phyloP scores from a whole-genome alignment of 306 rosid genomes.

The Trichosanthes cucumerina region DNA sequence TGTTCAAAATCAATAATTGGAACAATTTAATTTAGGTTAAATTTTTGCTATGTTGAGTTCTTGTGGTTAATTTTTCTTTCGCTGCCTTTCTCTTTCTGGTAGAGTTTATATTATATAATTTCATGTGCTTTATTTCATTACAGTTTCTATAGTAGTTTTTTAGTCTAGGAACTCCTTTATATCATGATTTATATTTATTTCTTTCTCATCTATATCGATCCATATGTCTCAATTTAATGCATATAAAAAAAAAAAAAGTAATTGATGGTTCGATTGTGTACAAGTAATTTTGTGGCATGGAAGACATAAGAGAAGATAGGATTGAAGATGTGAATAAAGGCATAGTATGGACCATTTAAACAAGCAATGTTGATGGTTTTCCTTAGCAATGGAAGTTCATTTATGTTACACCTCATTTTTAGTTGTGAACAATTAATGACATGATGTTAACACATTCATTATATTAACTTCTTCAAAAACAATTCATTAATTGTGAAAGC shows the following conservation, averaged over 20 bases:
- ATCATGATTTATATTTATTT: neutral
- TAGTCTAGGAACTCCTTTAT: neutral
- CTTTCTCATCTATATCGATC: no score
- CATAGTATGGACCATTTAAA: constrained; percentile 6
- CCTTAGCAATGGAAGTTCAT: constrained; percentile 7
- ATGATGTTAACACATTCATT: constrained; percentile 7
- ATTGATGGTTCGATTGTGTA: neutral
- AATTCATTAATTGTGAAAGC: constrained; percentile 7
- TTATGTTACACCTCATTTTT: constrained; percentile 15
- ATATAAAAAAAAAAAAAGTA: neutral
- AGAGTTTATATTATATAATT: neutral
- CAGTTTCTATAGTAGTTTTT: neutral
- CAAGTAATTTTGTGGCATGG: neutral
- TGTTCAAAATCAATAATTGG: neutral
- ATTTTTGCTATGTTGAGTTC: no score
- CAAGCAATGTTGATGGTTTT: neutral
- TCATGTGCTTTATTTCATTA: neutral
- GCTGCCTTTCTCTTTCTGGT: neutral
- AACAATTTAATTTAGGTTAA: neutral
- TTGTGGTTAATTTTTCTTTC: neutral
- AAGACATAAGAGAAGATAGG: neutral
- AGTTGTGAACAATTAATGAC: constrained; percentile 8
- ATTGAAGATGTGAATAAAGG: constrained; percentile 2
- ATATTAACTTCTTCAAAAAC: constrained; percentile 4
- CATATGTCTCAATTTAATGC: neutral